Conservation (phyloP, 1,284 basidiomycete species). For the Wolfiporia cocos region DNA sequence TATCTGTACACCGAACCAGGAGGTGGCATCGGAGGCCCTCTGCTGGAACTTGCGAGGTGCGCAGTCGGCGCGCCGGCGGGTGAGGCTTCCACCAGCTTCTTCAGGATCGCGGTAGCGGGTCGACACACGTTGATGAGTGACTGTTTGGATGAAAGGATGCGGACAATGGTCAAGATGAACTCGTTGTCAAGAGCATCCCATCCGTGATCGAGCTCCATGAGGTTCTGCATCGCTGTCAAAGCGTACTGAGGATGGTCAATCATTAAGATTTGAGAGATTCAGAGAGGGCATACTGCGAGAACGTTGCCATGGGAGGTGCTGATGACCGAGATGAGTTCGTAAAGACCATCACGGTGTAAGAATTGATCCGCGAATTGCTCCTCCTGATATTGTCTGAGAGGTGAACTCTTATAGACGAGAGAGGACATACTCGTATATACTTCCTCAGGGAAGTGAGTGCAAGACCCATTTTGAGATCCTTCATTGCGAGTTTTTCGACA, state of each 20-base stretch:
- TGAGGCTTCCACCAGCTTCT: conserved; percentile 82
- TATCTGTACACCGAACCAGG: conserved; percentile 72
- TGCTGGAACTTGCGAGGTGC: conserved; percentile 55
- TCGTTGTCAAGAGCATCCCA: conserved; percentile 67
- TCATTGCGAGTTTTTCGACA: conserved; percentile 61
- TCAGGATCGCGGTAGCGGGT: conserved; percentile 93
- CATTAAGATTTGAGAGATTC: too few relatives aligned
- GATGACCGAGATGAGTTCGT: conserved; percentile 72
- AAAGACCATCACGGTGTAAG: conserved; percentile 70
- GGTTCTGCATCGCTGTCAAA: conserved; percentile 77
- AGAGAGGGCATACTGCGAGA: conserved; percentile 58
- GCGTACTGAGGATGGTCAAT: too few relatives aligned
- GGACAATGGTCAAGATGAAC: conserved; percentile 78
- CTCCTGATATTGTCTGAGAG: conserved; percentile 46
- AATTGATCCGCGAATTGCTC: conserved; percentile 87
- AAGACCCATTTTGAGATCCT: conserved; percentile 62
- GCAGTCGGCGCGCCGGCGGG: conserved; percentile 57
- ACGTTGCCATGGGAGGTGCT: conserved; percentile 74
- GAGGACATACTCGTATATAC: conserved; percentile 58
- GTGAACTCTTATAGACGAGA: too few relatives aligned
- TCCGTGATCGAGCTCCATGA: conserved; percentile 80
- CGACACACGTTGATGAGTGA: conserved; percentile 91
- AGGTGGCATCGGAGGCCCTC: conserved; percentile 39
- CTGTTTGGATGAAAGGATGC: conserved; percentile 71
- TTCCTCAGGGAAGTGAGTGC: conserved; percentile 81